A percentile compares a stretch with the other conserved stretches of the same genome.
phyloP scores from a whole-genome alignment of 2,329 filamentous ascomycete genomes.

The Leptographium lundbergii region DNA sequence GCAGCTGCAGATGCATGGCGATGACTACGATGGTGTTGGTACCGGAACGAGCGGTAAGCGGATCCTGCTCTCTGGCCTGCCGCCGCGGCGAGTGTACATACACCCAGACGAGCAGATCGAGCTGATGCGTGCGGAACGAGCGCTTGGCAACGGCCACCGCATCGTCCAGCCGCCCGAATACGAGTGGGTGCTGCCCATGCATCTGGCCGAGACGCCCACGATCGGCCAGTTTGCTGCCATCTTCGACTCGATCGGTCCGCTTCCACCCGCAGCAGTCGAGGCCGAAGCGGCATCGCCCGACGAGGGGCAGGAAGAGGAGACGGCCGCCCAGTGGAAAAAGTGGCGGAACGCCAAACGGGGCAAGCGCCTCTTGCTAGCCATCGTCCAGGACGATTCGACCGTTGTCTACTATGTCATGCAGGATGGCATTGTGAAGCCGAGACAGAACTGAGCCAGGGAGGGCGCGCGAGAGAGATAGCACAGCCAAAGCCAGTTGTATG shows the following conservation, averaged over 20 bases:
- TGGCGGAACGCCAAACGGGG: constrained; percentile 33
- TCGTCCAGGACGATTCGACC: constrained; percentile 68
- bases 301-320: constrained; percentile 7
- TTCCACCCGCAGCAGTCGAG: constrained; percentile 24
- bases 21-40: not conserved
- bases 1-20: constrained; percentile 39
- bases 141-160: constrained; percentile 29
- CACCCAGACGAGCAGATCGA: constrained; percentile 75
- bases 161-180: constrained; percentile 40
- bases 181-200: constrained; percentile 69
- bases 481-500: too few relatives aligned
- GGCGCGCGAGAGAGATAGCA: not conserved
- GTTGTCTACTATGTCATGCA: constrained; percentile 77
- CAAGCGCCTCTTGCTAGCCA: constrained; percentile 64
- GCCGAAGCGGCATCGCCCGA: constrained; percentile 14
- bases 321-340: constrained; percentile 19
- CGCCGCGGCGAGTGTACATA: constrained; percentile 60
- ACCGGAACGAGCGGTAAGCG: constrained; percentile 21
- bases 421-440: constrained; percentile 75
- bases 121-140: constrained; percentile 48
- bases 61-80: constrained; percentile 58
- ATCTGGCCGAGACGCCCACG: constrained; percentile 61
- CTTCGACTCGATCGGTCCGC: constrained; percentile 48
- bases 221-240: constrained; percentile 52
- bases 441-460: constrained; percentile 49